Evolutionary conservation across 2,329 filamentous ascomycete species (phyloP).

Genomic region (Clarireedia paspali): DNA sequence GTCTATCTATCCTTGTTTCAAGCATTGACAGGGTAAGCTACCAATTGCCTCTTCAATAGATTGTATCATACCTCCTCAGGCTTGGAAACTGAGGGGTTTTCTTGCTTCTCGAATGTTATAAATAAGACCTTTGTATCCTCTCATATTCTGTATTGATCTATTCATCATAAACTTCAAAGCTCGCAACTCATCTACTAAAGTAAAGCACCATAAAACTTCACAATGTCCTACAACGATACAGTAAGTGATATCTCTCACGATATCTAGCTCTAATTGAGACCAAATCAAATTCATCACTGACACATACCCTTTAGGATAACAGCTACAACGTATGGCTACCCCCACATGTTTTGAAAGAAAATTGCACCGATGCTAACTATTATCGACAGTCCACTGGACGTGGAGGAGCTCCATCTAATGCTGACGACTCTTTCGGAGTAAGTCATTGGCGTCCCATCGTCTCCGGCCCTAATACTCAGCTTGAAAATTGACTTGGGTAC

Average conservation of each 20-base stretch:
- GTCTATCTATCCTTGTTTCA: not conserved
- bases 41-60: not conserved
- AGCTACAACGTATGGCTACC: no score
- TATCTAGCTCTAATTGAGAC: no score
- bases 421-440: not conserved
- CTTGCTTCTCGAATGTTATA: not conserved
- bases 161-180: not conserved
- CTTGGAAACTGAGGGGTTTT: not conserved
- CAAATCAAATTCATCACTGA: no score
- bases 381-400: not conserved
- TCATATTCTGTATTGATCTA: not conserved
- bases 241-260: no score
- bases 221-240: no score
- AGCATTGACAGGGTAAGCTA: not conserved
- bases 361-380: no score
- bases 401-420: slow-evolving; percentile 4
- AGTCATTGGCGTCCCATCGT: not conserved
- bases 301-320: no score
- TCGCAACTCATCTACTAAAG: not conserved
- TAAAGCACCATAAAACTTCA: not conserved
- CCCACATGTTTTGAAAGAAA: no score
- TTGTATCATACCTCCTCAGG: not conserved
- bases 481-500: no score
- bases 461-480: not conserved
- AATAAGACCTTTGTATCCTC: not conserved